Percentiles rank a stretch among this genome's conserved stretches.
phyloP scores from a whole-genome alignment of 78 protist species.

The Dictyostelium firmibasis region DNA sequence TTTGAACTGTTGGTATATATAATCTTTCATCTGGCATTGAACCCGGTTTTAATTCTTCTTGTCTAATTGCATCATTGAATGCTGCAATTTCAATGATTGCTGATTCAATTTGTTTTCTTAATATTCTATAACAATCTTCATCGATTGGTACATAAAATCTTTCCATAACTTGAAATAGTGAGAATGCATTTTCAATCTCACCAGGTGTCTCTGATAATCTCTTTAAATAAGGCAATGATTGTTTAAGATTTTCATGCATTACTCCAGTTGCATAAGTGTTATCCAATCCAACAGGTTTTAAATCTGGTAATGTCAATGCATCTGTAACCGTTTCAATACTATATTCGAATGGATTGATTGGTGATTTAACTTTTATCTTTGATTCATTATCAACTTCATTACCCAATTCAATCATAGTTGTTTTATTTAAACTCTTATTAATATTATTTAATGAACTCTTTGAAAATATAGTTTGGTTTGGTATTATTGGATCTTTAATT shows the following conservation, averaged over 20 bases:
- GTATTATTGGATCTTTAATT: conserved; percentile 7
- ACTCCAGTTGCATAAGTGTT: conserved; percentile 35
- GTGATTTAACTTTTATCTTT: neutral
- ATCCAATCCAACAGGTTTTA: conserved; percentile 31
- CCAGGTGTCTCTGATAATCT: neutral
- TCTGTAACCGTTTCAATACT: conserved; percentile 34
- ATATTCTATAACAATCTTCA: conserved; percentile 1
- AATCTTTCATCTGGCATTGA: conserved; percentile 31
- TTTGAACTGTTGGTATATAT: conserved; percentile 30
- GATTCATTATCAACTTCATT: neutral
- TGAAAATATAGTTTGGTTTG: neutral
- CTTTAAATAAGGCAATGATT: conserved; percentile 45
- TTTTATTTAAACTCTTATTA: neutral
- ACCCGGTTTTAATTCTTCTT: conserved; percentile 35
- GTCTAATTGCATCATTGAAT: conserved; percentile 39
- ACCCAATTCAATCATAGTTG: neutral
- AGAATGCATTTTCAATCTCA: conserved; percentile 38
- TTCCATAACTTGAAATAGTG: conserved; percentile 76
- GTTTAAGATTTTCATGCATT: conserved; percentile 27
- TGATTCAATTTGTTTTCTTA: conserved; percentile 26
- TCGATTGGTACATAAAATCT: conserved; percentile 58
- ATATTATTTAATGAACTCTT: neutral
- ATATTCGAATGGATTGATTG: conserved; percentile 74
- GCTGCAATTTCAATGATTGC: conserved; percentile 49
- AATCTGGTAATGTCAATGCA: conserved; percentile 52